Base-by-base conservation (phyloP, 2,329 filamentous ascomycete genomes). In the Botrytis medusae region DNA sequence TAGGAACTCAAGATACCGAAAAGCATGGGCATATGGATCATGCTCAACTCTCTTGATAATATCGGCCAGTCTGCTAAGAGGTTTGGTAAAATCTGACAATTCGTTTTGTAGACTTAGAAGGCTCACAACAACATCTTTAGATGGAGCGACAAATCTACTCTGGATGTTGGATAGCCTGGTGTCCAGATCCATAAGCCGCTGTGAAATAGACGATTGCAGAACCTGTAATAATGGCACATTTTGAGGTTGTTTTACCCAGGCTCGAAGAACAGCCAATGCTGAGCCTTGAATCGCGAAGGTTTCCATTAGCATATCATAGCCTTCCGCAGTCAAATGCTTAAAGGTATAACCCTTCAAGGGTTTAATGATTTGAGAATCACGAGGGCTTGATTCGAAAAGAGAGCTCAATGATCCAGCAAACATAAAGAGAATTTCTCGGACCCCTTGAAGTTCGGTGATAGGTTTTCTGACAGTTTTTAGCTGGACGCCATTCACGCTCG, bases 341-440 rank as follows among this genome's bases (percentile, higher is more conserved):
- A 86, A 74, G 32, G 69, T 75, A 74, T 76, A 83, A n/a, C 70
- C 54, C 62, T 77, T 78, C 4, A 78, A 78, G 37, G 75, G 76
- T 63, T 76, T 75, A 65, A 79, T 83, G 72, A 34, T 75, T 77
- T 77, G 84, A 84, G 72, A 79, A 37, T 81, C 77, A 68, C 84
- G 82, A 60, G 84, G 72, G 7, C 76, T 76, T 9, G 80, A 76
- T 51, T 79, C 80, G 78, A 95, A 97, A 1, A 97, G 80, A 2
- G 90, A 91, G 3, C 92, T 95, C 9, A 90, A 87, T 6, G 96
- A 84, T 0, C 95, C 95, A 71, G 90, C 88, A 0, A 98, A 86
- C 93, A 98, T 97, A 78, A 93, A 95, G 0, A 98, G 84, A 0
- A 90, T 88, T 79, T 98, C 94, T 65, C 94, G 89, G 40, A 95